Conservation (phyloP, 345 rosid species). For the Raphanus raphanistrum region DNA sequence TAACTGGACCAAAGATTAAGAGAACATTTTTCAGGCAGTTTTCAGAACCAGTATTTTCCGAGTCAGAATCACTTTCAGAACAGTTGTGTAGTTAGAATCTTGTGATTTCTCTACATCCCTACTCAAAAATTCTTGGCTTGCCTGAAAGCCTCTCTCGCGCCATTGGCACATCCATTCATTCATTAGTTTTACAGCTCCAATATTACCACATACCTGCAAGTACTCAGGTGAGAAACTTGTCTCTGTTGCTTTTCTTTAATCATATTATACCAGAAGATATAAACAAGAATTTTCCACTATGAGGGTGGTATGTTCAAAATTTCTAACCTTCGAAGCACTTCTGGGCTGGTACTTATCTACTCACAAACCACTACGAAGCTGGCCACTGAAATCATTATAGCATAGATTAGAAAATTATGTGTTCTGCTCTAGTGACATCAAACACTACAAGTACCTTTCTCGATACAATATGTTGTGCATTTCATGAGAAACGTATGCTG, state of each 20-base stretch:
- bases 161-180: conserved; percentile 77
- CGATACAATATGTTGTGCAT: conserved; percentile 41
- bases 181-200: conserved; percentile 68
- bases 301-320: conserved; percentile 24
- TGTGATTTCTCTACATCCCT: conserved; percentile 40
- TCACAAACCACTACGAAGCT: conserved; percentile 62
- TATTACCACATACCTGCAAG: conserved; percentile 89
- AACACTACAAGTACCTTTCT: conserved; percentile 59
- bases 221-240: background rate
- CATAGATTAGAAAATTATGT: conserved; percentile 30
- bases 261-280: too few relatives aligned
- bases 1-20: conserved; percentile 74
- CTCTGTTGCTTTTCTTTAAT: conserved; percentile 6
- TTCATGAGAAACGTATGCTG: conserved; percentile 36
- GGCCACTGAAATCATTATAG: conserved; percentile 39
- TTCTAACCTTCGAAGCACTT: conserved; percentile 66
- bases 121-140: conserved; percentile 40
- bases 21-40: conserved; percentile 72
- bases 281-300: too few relatives aligned
- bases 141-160: conserved; percentile 53
- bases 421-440: background rate
- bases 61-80: conserved; percentile 58
- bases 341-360: conserved; percentile 79
- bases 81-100: conserved; percentile 47
- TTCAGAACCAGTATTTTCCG: conserved; percentile 52